Evolutionary conservation across 805 yeast genomes (phyloP), one percentile per base, ranked within the genome.

Genomic region (Ogataea paraovalis): DNA sequence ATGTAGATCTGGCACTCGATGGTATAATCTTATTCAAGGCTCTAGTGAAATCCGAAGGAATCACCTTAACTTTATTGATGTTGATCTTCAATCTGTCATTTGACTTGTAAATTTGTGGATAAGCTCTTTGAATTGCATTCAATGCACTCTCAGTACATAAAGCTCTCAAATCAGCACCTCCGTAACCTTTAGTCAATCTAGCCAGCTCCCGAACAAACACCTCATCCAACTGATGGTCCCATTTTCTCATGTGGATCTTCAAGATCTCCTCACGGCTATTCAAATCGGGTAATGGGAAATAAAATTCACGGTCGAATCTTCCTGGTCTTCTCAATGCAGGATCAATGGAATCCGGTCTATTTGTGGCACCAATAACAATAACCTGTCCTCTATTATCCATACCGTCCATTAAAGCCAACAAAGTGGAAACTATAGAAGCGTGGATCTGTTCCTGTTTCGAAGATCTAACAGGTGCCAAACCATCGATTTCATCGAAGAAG

Each of bases 301-400:
- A 94, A 64, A 94, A 94, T 64, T 94, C 99, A 54, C 99, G 78
- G 64, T 94, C 99, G 60, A 94, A 94, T 65, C 99, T 77, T 1
- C 99, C 99, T 0, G 99, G 99, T 58, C 99, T 78, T 61, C 99
- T 78, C 49, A 94, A 73, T 0, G 99, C 99, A 1, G 99, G 97
- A 67, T 94, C 99, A n/a, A 94, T 87, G 0, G 97, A 87, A 68
- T 94, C 98, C 0, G 99, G 99, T 61, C 99, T 74, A 68, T 94
- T 94, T 0, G 99, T 94, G 1, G 99, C 99, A 49, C 99, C 99
- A 57, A 94, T 91, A 2, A 94, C 97, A 54, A 94, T 92, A 18
- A 94, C 98, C 64, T 94, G 98, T 7, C 99, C 99, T 64, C 98
- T 80, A 57, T 90, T 90, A 64, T 92, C 98, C 98, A 94, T 94